phyloP scores from a whole-genome alignment of 2,329 filamentous ascomycete species.

The Penicillium sp. region DNA sequence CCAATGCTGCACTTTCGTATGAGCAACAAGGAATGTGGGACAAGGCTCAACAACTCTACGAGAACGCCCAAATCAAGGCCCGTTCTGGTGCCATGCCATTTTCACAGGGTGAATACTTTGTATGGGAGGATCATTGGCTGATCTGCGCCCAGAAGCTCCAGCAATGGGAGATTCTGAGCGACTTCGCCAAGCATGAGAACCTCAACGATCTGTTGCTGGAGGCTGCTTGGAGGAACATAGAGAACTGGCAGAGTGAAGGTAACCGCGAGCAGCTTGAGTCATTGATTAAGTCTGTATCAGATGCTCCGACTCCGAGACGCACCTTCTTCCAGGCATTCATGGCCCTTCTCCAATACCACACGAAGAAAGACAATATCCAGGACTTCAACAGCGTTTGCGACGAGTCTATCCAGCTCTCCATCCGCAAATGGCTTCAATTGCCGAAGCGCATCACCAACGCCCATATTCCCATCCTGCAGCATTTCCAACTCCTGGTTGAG shows the following conservation, averaged over 20 bases:
- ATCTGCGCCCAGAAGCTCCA: conserved; percentile 96
- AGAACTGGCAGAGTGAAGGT: conserved; percentile 86
- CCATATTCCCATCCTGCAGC: conserved; percentile 90
- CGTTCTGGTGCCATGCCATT: conserved; percentile 94
- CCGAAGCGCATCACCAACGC: conserved; percentile 89
- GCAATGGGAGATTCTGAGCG: conserved; percentile 96
- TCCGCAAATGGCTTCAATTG: conserved; percentile 98
- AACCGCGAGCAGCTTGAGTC: conserved; percentile 87
- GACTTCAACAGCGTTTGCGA: conserved; percentile 92
- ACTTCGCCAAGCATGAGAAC: conserved; percentile 98
- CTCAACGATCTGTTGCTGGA: conserved; percentile 94
- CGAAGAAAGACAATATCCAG: conserved; percentile 72
- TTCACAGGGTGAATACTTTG: conserved; percentile 94
- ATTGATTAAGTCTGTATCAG: conserved; percentile 95
- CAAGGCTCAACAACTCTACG: conserved; percentile 95
- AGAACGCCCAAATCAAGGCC: conserved; percentile 94
- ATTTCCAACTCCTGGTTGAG: conserved; percentile 97
- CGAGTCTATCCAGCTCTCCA: conserved; percentile 94
- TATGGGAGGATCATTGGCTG: conserved; percentile 99
- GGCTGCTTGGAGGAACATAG: conserved; percentile 90
- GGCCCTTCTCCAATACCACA: conserved; percentile 89
- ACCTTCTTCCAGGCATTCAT: conserved; percentile 99
- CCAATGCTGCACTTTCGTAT: conserved; percentile 93
- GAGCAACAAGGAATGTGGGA: conserved; percentile 99
- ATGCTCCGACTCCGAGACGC: conserved; percentile 88